Base-by-base conservation (phyloP, 75 land plant species). In the Pinus tabuliformis region DNA sequence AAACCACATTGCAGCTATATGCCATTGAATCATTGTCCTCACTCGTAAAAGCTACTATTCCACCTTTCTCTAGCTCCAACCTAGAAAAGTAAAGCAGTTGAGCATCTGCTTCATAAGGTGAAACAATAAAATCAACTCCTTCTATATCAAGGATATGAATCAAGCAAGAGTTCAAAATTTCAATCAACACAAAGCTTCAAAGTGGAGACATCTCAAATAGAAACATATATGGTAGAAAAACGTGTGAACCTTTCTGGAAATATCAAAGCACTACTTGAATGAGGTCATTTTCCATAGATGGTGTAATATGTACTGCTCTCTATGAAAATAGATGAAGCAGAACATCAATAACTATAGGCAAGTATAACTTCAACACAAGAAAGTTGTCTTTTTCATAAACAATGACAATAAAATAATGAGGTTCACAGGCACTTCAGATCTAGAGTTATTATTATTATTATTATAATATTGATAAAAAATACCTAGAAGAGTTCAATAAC, bases 41-140 rank as follows among this genome's bases (percentile, higher is more conserved):
- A n/a, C n/a, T n/a, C n/a, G n/a, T n/a, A n/a, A n/a, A n/a, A n/a
- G n/a, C n/a, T n/a, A n/a, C n/a, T n/a, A n/a, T n/a, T n/a, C n/a
- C n/a, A n/a, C n/a, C n/a, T n/a, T n/a, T n/a, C n/a, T n/a, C n/a
- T 18, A 70, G 79, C 20, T 82, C 85, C 68, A 88, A 78, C 63
- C 36, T 86, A 15, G 92, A 78, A 37, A 94, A 56, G 45, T 88
- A 88, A 28, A 95, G 95, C 57, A 94, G 59, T 82, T 94, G 92
- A 66, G 97, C 90, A 89, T 94, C 97, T 52, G 95, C 97, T 76
- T 94, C 95, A 88, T 94, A 94, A 22, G 97, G 97, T 21, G 95
- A 92, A 56, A 94, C 97, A 21, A 94, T 73, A 77, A 80, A 92
- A 68, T 92, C 95, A 36, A 94, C 78, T 20, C 78, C 79, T 75